Percentiles rank a stretch among this genome's conserved stretches.
phyloP scores from a whole-genome alignment of 192 early-diverging fungal genomes.

The Kappamyces sp. region DNA sequence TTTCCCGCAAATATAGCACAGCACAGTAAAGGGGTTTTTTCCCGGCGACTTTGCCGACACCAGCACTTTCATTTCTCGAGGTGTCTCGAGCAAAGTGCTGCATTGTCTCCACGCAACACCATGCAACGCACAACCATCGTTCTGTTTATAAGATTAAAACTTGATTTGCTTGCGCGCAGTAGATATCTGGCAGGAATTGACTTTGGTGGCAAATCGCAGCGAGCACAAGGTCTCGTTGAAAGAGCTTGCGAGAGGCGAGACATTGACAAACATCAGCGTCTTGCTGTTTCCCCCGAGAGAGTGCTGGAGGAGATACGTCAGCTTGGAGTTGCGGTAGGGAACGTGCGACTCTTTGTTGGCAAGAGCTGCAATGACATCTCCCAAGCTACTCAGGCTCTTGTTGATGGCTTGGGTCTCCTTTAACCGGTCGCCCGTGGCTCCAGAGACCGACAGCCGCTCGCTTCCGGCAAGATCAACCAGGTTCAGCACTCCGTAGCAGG shows the following conservation, averaged over 20 bases:
- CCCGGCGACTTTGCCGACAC: constrained; percentile 11
- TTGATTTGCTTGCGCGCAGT: neutral
- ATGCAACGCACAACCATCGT: neutral
- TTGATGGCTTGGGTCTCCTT: constrained; percentile 97
- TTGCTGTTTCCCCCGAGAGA: constrained; percentile 85
- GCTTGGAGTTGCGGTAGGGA: constrained; percentile 92
- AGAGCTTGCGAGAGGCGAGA: constrained; percentile 75
- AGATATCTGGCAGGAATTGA: constrained; percentile 59
- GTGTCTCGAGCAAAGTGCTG: neutral
- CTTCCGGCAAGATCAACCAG: constrained; percentile 94
- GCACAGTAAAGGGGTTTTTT: constrained; percentile 3
- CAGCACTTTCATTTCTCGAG: constrained; percentile 9
- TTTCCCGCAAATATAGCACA: constrained; percentile 19
- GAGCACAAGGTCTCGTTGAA: constrained; percentile 84
- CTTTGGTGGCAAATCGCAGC: constrained; percentile 93
- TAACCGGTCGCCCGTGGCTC: constrained; percentile 79
- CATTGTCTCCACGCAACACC: neutral
- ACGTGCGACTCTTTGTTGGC: constrained; percentile 73
- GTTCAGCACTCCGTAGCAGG: constrained; percentile 72
- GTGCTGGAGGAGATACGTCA: constrained; percentile 61
- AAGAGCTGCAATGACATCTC: constrained; percentile 86
- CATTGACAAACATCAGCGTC: constrained; percentile 98
- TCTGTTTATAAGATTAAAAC: neutral
- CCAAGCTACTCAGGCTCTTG: constrained; percentile 80
- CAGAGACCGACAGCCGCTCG: constrained; percentile 76